phyloP scores from a whole-genome alignment of 1,139 yeast species.

The Diutina ranongensis region DNA sequence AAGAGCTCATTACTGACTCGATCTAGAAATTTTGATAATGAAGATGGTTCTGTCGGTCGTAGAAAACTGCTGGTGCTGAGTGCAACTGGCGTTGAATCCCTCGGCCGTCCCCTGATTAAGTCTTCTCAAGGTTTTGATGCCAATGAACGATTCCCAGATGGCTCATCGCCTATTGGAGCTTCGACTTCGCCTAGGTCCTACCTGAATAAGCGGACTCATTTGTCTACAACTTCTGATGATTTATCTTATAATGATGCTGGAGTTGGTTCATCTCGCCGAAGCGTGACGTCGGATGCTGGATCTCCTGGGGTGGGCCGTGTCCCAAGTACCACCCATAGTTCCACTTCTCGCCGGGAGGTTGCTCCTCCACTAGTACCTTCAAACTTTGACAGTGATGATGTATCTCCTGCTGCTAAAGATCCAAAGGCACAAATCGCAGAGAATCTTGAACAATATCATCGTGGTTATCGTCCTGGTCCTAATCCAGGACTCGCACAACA shows the following conservation, averaged over 20 bases:
- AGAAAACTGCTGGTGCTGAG: background rate
- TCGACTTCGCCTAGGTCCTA: background rate
- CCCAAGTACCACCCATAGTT: background rate
- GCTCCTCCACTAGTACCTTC: no score
- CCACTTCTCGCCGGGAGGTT: no score
- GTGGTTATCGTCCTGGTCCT: background rate
- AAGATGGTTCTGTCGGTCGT: background rate
- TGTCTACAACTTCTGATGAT: conserved; percentile 1
- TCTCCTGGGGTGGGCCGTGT: background rate
- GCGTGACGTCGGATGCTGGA: background rate
- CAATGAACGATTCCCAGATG: conserved; percentile 2
- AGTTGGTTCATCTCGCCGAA: background rate
- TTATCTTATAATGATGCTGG: background rate
- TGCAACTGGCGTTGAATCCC: background rate
- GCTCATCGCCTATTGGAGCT: background rate
- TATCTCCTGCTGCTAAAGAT: background rate
- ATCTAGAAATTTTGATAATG: no score
- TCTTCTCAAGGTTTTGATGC: background rate
- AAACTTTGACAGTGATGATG: background rate
- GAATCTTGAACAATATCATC: background rate
- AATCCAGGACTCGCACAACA: background rate
- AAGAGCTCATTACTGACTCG: no score
- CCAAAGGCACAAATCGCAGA: background rate
- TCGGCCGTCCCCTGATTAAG: conserved; percentile 3
- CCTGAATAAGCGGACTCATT: background rate